Conservation (phyloP, 768 basidiomycete species). For the Suillus spraguei region DNA sequence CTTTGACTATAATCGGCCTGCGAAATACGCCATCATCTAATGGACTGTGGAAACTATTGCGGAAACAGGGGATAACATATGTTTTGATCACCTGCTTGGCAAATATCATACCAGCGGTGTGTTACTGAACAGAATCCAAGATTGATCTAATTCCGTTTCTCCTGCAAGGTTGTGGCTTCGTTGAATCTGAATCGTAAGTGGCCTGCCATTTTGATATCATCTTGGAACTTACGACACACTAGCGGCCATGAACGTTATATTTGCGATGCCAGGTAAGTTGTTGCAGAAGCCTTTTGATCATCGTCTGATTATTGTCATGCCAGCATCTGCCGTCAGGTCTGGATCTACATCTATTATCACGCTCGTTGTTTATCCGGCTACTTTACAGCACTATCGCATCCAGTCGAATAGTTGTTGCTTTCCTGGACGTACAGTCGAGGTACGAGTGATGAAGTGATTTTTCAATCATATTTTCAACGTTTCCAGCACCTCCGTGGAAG, state of each 20-base stretch:
- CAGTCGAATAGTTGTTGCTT: background rate
- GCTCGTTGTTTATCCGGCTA: background rate
- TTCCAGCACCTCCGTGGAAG: background rate
- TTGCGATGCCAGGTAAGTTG: background rate
- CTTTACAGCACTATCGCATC: conserved; percentile 5
- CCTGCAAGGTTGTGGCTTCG: background rate
- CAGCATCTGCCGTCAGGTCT: background rate
- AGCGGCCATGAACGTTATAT: conserved; percentile 3
- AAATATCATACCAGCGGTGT: background rate
- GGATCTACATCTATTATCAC: background rate
- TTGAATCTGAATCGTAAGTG: background rate
- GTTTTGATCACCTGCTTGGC: background rate
- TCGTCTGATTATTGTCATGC: background rate
- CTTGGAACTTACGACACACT: background rate
- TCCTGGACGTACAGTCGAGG: background rate
- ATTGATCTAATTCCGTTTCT: background rate
- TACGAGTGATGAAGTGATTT: background rate
- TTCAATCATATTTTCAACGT: background rate
- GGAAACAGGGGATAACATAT: conserved; percentile 3
- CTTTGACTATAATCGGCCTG: conserved; percentile 1
- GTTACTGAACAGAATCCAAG: background rate
- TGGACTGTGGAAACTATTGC: background rate
- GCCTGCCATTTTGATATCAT: background rate
- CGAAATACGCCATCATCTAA: conserved; percentile 3
- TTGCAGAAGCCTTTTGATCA: background rate